These are phyloP conservation scores for Penicillium roqueforti DNA, from an alignment of 495 filamentous ascomycete genomes.

Conservation along the genomic window DNA sequence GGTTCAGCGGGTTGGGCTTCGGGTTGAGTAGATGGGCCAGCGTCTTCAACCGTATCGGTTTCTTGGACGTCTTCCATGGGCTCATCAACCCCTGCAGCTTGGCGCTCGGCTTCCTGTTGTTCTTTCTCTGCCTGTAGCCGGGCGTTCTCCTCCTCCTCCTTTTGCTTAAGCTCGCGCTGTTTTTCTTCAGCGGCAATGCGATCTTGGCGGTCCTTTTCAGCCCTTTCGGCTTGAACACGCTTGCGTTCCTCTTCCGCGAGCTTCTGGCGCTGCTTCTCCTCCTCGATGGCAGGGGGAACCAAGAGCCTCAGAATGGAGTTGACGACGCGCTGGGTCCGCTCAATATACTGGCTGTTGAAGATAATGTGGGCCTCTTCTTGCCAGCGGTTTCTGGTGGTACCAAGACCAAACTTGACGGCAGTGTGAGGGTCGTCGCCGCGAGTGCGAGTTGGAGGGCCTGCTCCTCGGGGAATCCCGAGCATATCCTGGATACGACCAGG, in stretches of 20 bases:
- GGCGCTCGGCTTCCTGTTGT: slow-evolving; percentile 45
- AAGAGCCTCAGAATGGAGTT: slow-evolving; percentile 69
- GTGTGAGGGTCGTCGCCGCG: slow-evolving; percentile 56
- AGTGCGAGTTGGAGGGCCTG: slow-evolving; percentile 37
- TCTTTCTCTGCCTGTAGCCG: slow-evolving; percentile 41
- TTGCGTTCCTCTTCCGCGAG: slow-evolving; percentile 46
- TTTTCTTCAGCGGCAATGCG: slow-evolving; percentile 57
- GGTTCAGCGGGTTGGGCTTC: slow-evolving; percentile 50
- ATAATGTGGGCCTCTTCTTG: slow-evolving; percentile 85
- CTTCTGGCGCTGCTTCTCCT: slow-evolving; percentile 61
- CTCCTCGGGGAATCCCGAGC: slow-evolving; percentile 49
- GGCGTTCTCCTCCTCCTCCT: slow-evolving; percentile 62
- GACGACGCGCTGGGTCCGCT: slow-evolving; percentile 68
- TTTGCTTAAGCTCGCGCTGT: slow-evolving; percentile 53
- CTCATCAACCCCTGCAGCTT: slow-evolving; percentile 42
- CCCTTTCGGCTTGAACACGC: slow-evolving; percentile 43
- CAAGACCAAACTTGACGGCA: slow-evolving; percentile 66
- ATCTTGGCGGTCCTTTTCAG: slow-evolving; percentile 48
- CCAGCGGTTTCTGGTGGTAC: slow-evolving; percentile 72
- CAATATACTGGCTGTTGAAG: slow-evolving; percentile 62
- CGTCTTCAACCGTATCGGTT: slow-evolving; percentile 37
- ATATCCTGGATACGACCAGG: slow-evolving; percentile 55
- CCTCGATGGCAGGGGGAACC: slow-evolving; percentile 78
- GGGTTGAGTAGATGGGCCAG: slow-evolving; percentile 28
- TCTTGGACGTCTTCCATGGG: slow-evolving; percentile 87